Percentiles rank a stretch among this genome's conserved stretches.
These are phyloP conservation scores for Mediolabrus comicus DNA, from an alignment of 108 stramenopile species.

Conservation along the genomic window DNA sequence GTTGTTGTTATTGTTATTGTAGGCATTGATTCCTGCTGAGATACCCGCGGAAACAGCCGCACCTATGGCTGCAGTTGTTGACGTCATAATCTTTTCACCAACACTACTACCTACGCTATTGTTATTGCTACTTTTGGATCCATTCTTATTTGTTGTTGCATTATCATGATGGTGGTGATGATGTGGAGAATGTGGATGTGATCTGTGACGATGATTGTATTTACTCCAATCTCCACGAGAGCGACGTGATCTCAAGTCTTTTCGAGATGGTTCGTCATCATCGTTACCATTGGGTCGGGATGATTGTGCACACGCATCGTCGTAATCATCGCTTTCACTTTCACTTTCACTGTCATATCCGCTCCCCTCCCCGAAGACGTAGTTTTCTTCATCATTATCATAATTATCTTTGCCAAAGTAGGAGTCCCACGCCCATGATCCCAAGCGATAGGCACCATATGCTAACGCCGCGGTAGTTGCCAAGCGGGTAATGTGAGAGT, in stretches of 20 bases:
- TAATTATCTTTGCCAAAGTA: slow-evolving; percentile 8
- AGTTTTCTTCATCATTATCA: slow-evolving; percentile 7
- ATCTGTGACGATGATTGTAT: slow-evolving; percentile 14
- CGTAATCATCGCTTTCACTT: slow-evolving; percentile 1
- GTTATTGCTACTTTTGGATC: background rate
- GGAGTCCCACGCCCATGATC: slow-evolving; percentile 16
- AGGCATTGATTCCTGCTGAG: background rate
- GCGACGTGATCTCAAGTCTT: slow-evolving; percentile 21
- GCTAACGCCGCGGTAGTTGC: slow-evolving; percentile 24
- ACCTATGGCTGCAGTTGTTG: slow-evolving; percentile 1
- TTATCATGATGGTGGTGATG: slow-evolving; percentile 7
- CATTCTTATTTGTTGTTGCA: background rate
- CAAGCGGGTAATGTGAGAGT: background rate
- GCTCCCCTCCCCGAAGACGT: background rate
- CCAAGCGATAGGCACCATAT: slow-evolving; percentile 28
- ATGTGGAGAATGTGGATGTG: slow-evolving; percentile 29
- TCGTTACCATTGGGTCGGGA: background rate
- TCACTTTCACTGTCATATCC: background rate
- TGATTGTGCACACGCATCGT: background rate
- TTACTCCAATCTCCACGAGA: slow-evolving; percentile 31
- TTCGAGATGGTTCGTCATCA: background rate
- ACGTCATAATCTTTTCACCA: background rate
- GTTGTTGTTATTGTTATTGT: background rate
- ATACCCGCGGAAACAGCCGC: background rate
- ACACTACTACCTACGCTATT: background rate